Evolutionary conservation across 2,329 filamentous ascomycete species (phyloP).

Genomic region (Fusarium hainanense): DNA sequence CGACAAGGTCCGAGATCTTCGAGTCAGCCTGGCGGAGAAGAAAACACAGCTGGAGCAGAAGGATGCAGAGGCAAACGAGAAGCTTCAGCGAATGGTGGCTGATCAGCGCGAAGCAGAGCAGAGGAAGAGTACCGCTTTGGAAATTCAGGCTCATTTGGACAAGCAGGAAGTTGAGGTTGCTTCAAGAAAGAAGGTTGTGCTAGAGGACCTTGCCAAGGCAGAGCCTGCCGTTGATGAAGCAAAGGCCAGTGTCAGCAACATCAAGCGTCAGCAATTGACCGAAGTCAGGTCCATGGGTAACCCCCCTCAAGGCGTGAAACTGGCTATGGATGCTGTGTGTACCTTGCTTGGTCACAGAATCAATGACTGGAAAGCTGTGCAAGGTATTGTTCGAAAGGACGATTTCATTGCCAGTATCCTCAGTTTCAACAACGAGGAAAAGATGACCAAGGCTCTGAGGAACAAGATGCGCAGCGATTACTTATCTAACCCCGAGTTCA

Average conservation of each 20-base stretch:
- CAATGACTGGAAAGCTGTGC: conserved; percentile 90
- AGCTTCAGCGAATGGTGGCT: conserved; percentile 95
- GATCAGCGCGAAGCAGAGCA: conserved; percentile 96
- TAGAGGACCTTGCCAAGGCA: conserved; percentile 87
- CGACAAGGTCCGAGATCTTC: conserved; percentile 93
- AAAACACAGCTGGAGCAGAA: conserved; percentile 93
- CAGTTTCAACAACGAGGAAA: conserved; percentile 93
- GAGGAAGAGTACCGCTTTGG: conserved; percentile 85
- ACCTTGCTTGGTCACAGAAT: conserved; percentile 91
- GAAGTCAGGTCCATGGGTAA: conserved; percentile 98
- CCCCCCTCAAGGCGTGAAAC: conserved; percentile 88
- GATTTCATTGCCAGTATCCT: conserved; percentile 99
- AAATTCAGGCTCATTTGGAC: conserved; percentile 88
- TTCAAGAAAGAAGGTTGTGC: conserved; percentile 82
- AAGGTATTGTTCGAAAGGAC: conserved; percentile 87
- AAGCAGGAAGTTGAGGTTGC: conserved; percentile 91
- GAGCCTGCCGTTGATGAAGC: conserved; percentile 94
- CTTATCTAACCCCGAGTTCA: conserved; percentile 93
- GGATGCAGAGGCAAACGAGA: conserved; percentile 95
- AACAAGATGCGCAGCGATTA: conserved; percentile 94
- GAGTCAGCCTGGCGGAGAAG: conserved; percentile 91
- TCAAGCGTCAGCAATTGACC: conserved; percentile 95
- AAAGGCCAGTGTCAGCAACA: conserved; percentile 96
- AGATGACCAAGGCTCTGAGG: conserved; percentile 87
- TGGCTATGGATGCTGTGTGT: conserved; percentile 96